Conservation (phyloP, 441 rosid species). For the Raphanus hybrid region DNA sequence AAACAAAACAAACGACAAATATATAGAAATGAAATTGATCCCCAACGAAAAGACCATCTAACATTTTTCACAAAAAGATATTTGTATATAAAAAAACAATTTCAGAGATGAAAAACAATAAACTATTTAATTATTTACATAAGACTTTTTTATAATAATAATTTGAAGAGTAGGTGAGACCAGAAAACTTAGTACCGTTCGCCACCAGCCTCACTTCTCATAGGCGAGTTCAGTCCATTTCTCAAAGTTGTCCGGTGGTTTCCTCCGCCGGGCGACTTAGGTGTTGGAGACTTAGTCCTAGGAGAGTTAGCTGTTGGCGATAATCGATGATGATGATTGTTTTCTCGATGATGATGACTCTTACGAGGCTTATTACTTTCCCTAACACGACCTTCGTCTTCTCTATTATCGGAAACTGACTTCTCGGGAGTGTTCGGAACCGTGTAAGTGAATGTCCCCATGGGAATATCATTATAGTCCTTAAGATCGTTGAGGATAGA, state of each 20-base stretch:
- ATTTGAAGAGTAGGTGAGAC: slow-evolving; percentile 20
- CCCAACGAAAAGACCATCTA: slow-evolving; percentile 15
- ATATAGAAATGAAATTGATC: neutral
- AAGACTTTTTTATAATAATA: neutral
- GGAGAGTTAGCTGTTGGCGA: slow-evolving; percentile 24
- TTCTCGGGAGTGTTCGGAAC: slow-evolving; percentile 46
- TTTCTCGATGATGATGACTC: slow-evolving; percentile 48
- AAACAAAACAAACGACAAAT: slow-evolving; percentile 16
- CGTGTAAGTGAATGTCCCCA: slow-evolving; percentile 59
- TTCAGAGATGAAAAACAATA: slow-evolving; percentile 9
- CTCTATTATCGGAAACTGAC: slow-evolving; percentile 27
- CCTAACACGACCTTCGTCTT: slow-evolving; percentile 46
- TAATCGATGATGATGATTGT: slow-evolving; percentile 27
- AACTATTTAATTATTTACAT: slow-evolving; percentile 20
- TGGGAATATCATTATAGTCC: slow-evolving; percentile 49
- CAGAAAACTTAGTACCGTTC: slow-evolving; percentile 39
- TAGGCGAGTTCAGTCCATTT: slow-evolving; percentile 53
- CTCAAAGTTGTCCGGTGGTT: slow-evolving; percentile 40
- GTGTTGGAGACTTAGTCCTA: slow-evolving; percentile 1
- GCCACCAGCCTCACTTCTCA: slow-evolving; percentile 48
- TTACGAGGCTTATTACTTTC: slow-evolving; percentile 46
- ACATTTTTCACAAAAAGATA: slow-evolving; percentile 16
- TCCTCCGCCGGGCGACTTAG: slow-evolving; percentile 37
- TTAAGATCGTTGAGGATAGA: slow-evolving; percentile 55
- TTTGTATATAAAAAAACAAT: neutral